Conservation (phyloP, 2,329 filamentous ascomycete species). For the Stromatinia cepivora region DNA sequence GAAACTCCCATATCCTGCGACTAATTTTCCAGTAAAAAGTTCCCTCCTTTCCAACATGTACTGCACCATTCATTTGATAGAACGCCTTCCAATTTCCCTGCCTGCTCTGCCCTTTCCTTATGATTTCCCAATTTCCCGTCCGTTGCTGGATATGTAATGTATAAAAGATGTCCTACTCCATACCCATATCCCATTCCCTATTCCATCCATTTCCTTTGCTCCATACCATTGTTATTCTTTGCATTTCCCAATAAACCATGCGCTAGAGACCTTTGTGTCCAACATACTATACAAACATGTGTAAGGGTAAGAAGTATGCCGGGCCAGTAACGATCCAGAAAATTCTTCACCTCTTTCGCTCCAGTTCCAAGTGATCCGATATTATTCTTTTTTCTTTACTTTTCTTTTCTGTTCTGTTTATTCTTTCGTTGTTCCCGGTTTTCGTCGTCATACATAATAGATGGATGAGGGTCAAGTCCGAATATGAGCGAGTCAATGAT, state of each 20-base stretch:
- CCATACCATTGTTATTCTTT: slow-evolving; percentile 4
- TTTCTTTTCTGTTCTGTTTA: neutral
- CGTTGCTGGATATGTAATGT: slow-evolving; percentile 23
- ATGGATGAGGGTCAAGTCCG: neutral
- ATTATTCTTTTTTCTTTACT: neutral
- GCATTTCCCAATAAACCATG: slow-evolving; percentile 1
- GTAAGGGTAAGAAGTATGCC: slow-evolving; percentile 1
- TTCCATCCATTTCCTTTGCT: slow-evolving; percentile 11
- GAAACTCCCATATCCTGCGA: slow-evolving; percentile 6
- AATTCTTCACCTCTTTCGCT: neutral
- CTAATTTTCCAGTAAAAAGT: slow-evolving; percentile 6
- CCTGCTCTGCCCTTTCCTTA: neutral
- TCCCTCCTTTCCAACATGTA: neutral
- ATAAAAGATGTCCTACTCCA: slow-evolving; percentile 17
- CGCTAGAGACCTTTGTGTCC: neutral
- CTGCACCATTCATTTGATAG: slow-evolving; percentile 3
- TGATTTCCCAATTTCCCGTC: slow-evolving; percentile 11
- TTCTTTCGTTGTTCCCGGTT: neutral
- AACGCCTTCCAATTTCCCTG: slow-evolving; percentile 15
- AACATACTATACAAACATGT: slow-evolving; percentile 13
- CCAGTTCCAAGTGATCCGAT: neutral
- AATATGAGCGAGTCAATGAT: neutral
- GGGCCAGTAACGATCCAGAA: slow-evolving; percentile 5
- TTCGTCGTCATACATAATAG: slow-evolving; percentile 13
- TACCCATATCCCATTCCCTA: slow-evolving; percentile 6